These are phyloP conservation scores for Diaporthe humulicola DNA, from an alignment of 2,329 filamentous ascomycete genomes.

Conservation along the genomic window DNA sequence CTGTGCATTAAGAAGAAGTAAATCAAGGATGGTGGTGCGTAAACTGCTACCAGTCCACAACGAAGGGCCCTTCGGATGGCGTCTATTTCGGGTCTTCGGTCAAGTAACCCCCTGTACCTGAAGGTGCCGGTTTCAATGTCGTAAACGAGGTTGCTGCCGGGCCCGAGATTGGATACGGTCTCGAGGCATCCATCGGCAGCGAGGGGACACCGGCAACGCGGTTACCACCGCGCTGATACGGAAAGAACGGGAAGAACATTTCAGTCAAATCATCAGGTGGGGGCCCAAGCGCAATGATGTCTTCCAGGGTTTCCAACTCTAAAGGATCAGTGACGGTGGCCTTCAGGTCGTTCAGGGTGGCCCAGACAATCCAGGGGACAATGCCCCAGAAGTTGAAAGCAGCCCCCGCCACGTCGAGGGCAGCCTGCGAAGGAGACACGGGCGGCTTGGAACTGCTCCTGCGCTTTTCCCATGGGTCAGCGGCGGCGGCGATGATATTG, in stretches of 20 bases:
- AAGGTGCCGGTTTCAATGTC: neutral
- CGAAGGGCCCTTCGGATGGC: too few species aligned
- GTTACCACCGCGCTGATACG: neutral
- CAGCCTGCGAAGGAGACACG: neutral
- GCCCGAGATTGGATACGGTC: neutral
- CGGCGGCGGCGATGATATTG: neutral
- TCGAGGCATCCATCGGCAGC: neutral
- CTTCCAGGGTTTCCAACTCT: neutral
- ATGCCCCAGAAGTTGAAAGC: conserved; percentile 1
- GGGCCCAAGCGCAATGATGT: neutral
- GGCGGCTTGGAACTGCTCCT: neutral
- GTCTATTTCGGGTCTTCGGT: too few species aligned
- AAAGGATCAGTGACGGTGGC: neutral
- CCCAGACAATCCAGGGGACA: neutral
- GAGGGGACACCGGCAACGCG: neutral
- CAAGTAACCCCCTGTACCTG: neutral
- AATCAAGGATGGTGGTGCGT: too few species aligned
- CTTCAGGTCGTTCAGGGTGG: neutral
- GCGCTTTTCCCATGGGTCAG: neutral
- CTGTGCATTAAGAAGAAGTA: too few species aligned
- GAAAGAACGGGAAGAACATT: neutral
- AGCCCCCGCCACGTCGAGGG: neutral
- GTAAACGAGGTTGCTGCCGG: neutral
- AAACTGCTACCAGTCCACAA: too few species aligned
- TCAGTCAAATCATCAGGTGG: neutral